Evolutionary conservation across 805 yeast species (phyloP).

Genomic region (Sugiyamaella qingdaonensis): DNA sequence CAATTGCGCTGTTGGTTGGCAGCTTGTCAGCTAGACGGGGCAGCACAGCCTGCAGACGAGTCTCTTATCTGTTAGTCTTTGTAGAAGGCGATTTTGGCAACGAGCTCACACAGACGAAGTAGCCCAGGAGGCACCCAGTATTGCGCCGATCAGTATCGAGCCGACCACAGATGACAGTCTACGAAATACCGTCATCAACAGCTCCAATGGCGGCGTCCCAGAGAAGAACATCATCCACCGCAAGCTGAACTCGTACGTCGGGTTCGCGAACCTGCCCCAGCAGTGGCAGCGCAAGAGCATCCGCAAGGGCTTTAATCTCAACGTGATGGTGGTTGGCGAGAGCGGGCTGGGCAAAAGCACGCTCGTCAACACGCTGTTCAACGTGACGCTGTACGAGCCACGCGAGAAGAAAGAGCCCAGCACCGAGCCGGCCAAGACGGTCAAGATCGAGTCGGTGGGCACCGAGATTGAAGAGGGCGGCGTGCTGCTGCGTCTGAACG

Average conservation of each 20-base stretch:
- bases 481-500: slow-evolving; percentile 76
- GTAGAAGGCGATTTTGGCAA: too few species aligned
- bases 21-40: too few species aligned
- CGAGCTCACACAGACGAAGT: slow-evolving; percentile 4
- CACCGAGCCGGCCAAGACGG: slow-evolving; percentile 43
- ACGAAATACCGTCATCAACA: slow-evolving; percentile 17
- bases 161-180: slow-evolving; percentile 15
- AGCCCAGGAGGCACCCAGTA: slow-evolving; percentile 17
- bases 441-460: slow-evolving; percentile 55
- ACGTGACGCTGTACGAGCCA: slow-evolving; percentile 52
- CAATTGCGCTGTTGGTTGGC: too few species aligned
- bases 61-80: too few species aligned
- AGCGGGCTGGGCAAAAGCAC: slow-evolving; percentile 92
- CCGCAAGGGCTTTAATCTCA: slow-evolving; percentile 83
- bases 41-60: too few species aligned
- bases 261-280: slow-evolving; percentile 95
- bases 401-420: slow-evolving; percentile 39
- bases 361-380: slow-evolving; percentile 84
- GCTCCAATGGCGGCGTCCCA: slow-evolving; percentile 7
- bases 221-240: slow-evolving; percentile 34
- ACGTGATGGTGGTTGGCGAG: slow-evolving; percentile 80
- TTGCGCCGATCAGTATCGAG: slow-evolving; percentile 12
- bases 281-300: slow-evolving; percentile 97
- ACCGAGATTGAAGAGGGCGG: slow-evolving; percentile 90
- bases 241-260: slow-evolving; percentile 87